Evolutionary conservation across 169 alveolate species (phyloP).

Genomic region (Eimeria sp.): DNA sequence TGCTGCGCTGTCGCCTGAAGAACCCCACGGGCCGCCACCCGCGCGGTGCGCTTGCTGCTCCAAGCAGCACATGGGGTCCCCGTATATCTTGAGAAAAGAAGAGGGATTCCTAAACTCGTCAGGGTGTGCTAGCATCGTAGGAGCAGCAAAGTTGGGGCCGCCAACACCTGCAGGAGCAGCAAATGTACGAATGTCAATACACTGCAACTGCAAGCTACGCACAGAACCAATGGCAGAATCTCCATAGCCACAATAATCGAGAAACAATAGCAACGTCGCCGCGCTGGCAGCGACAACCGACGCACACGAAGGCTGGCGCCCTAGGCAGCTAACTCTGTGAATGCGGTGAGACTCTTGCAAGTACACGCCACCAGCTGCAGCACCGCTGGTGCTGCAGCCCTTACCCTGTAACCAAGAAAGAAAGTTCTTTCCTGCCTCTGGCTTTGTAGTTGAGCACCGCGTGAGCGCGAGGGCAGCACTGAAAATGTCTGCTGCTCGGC

Average conservation of each 20-base stretch:
- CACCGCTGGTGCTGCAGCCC: slow-evolving; percentile 4
- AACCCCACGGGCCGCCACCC: slow-evolving; percentile 25
- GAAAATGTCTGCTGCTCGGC: slow-evolving; percentile 45
- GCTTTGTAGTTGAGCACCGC: neutral
- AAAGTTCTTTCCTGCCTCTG: slow-evolving; percentile 18
- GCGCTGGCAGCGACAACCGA: neutral
- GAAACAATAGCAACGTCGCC: neutral
- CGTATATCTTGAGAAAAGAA: slow-evolving; percentile 88
- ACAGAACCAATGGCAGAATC: too few species aligned
- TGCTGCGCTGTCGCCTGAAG: neutral
- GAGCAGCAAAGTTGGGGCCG: slow-evolving; percentile 82
- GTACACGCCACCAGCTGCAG: slow-evolving; percentile 6
- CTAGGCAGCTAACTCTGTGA: too few species aligned
- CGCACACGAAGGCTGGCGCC: neutral
- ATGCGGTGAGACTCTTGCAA: neutral
- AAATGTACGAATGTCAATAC: too few species aligned
- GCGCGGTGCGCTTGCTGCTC: slow-evolving; percentile 56
- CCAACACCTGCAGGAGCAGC: slow-evolving; percentile 73
- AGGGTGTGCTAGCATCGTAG: slow-evolving; percentile 83
- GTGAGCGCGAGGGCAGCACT: slow-evolving; percentile 37
- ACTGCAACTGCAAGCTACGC: too few species aligned
- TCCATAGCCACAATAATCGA: too few species aligned
- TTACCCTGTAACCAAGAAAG: slow-evolving; percentile 30
- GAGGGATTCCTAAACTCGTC: slow-evolving; percentile 87
- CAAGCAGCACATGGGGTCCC: slow-evolving; percentile 89